Evolutionary conservation across 768 basidiomycete species (phyloP), one percentile per base, ranked within the genome.

Genomic region (Pisolithus sp.): DNA sequence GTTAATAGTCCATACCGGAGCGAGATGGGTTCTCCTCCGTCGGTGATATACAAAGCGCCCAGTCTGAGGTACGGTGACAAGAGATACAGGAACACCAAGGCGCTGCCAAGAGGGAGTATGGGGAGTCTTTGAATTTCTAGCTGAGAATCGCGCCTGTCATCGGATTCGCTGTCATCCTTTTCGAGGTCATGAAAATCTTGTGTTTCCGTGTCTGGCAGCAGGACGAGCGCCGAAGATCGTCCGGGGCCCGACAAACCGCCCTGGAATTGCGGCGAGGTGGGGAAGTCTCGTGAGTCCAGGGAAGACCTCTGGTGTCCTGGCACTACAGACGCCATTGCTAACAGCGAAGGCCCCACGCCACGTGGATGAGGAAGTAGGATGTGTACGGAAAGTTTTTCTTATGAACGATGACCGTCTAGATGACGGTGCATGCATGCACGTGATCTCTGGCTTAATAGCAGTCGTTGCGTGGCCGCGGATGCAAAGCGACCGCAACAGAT

Each of bases 41-140:
- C 74, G n/a, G 79, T 72, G 8, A 86, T 60, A 44, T 81, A 71
- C 52, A 89, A 71, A 24, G 85, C 85, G 21, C 87, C 87, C 23
- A 89, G 76, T 59, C 81, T 85, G 59, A 88, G 75, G 61, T 78
- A 83, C 6, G 86, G 85, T 4, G 79, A 70, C 48, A 86, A 68
- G 50, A 89, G 81, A 67, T 87, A 85, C 9, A 88, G 71, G 59
- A 89, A 82, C 45, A 87, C 77, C 48, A 76, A 59, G 15, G 75
- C 69, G 4, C 84, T 76, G 10, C 77, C 65, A 46, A 88, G 77
- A 3, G 82, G 78, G n/a, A 78, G 78, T 8, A 67, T 23, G 24
- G 44, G 24, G 3, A 48, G 57, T 30, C 52, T 55, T 46, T 28
- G 39, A 49, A 51, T 34, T 41, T 24, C 50, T 17, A 54, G 40